phyloP scores from a whole-genome alignment of 371 early-diverging fungal species.

The Mucor circinelloides region DNA sequence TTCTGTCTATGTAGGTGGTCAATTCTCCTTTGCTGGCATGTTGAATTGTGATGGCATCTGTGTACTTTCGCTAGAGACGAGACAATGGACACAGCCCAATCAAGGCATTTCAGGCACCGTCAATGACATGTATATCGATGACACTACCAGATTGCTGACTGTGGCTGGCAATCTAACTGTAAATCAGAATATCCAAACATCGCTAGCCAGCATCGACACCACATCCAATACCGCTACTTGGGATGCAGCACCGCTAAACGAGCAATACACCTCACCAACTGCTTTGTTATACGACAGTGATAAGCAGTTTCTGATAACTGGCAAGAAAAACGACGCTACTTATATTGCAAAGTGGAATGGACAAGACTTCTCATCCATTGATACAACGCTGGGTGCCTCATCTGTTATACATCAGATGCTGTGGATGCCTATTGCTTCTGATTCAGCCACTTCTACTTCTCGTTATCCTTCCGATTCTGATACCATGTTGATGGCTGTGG shows the following conservation, averaged over 20 bases:
- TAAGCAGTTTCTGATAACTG: slow-evolving; percentile 9
- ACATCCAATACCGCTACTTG: background rate
- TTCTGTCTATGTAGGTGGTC: slow-evolving; percentile 54
- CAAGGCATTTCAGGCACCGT: slow-evolving; percentile 17
- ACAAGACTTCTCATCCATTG: background rate
- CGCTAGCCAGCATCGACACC: slow-evolving; percentile 8
- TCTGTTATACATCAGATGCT: slow-evolving; percentile 26
- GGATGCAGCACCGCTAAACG: background rate
- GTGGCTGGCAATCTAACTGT: slow-evolving; percentile 43
- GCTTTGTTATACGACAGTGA: slow-evolving; percentile 10
- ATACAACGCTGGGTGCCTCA: background rate
- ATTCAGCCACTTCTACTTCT: slow-evolving; percentile 4
- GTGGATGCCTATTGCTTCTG: slow-evolving; percentile 31
- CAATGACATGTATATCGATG: slow-evolving; percentile 11
- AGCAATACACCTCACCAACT: background rate
- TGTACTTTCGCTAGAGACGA: slow-evolving; percentile 21
- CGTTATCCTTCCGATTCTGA: slow-evolving; percentile 36
- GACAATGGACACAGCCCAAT: slow-evolving; percentile 41
- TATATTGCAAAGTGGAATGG: slow-evolving; percentile 16
- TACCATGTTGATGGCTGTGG: slow-evolving; percentile 54
- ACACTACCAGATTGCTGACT: background rate
- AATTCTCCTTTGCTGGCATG: slow-evolving; percentile 48
- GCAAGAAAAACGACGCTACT: background rate
- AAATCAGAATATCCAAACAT: background rate
- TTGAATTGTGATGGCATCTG: slow-evolving; percentile 47